Conservation (phyloP, 495 filamentous ascomycete species). For the Neurospora sp. region DNA sequence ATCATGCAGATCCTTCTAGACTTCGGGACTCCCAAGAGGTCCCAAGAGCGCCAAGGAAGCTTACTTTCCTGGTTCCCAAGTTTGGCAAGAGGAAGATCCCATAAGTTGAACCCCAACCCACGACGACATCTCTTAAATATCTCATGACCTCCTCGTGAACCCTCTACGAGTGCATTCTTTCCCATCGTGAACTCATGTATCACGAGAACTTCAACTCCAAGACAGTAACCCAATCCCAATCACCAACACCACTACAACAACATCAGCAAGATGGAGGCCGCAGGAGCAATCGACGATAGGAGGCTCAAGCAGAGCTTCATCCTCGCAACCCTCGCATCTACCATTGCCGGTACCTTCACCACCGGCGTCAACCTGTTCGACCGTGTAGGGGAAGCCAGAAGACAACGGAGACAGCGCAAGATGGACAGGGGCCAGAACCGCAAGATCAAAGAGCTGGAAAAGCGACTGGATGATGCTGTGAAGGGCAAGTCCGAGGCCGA, state of each 20-base stretch:
- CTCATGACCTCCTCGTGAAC: not conserved
- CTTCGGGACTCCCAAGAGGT: not conserved
- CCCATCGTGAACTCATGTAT: not conserved
- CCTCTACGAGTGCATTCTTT: not conserved
- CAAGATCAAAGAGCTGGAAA: conserved; percentile 26
- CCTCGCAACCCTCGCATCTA: conserved; percentile 27
- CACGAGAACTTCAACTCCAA: not conserved
- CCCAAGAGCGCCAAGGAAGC: not conserved
- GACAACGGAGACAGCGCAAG: conserved; percentile 22
- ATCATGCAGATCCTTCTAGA: not conserved
- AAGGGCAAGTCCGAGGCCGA: conserved; percentile 9
- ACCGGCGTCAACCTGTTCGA: conserved; percentile 28
- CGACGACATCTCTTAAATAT: not conserved
- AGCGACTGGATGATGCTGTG: conserved; percentile 20
- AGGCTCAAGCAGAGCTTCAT: conserved; percentile 24
- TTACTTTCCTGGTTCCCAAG: not conserved
- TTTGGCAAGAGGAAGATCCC: not conserved
- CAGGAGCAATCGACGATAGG: conserved; percentile 47
- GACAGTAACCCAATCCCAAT: not conserved
- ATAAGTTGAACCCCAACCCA: not conserved
- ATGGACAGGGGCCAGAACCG: conserved; percentile 22
- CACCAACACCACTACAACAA: not conserved
- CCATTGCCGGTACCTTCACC: conserved; percentile 28
- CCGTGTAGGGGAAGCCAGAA: conserved; percentile 22
- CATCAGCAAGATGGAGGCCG: conserved; percentile 40